Percentiles rank a stretch among this genome's conserved stretches.
Conservation (phyloP, 352 stramenopile genomes). For the Globisporangium abappressorium region DNA sequence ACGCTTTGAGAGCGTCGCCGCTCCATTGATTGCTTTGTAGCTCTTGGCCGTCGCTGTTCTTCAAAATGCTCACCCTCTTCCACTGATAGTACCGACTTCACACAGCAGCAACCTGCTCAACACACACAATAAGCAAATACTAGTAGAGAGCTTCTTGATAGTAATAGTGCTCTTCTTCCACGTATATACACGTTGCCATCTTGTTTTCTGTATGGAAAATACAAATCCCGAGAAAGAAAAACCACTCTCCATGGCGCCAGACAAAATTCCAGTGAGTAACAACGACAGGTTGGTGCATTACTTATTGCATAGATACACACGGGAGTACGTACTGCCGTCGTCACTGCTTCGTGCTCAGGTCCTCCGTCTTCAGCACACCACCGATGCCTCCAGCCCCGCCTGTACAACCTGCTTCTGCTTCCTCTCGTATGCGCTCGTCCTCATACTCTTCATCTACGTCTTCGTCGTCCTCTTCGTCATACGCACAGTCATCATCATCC, state of each 20-base stretch:
- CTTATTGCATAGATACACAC: neutral
- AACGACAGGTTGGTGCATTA: neutral
- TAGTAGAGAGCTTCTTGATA: neutral
- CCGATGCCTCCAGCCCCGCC: neutral
- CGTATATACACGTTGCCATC: neutral
- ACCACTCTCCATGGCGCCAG: neutral
- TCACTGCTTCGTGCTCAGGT: neutral
- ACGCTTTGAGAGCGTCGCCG: no score
- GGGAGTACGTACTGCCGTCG: neutral
- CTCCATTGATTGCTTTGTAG: no score
- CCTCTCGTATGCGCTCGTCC: neutral
- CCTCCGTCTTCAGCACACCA: neutral
- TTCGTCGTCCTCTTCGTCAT: neutral
- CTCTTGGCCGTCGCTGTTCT: neutral
- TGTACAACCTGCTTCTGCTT: neutral
- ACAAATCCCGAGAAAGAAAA: neutral
- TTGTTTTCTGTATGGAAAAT: neutral
- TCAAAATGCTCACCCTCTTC: neutral
- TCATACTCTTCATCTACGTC: neutral
- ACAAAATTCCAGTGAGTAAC: neutral
- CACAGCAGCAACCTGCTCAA: neutral
- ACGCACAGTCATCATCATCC: neutral
- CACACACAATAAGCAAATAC: neutral
- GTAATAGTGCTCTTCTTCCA: neutral
- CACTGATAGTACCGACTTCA: neutral